phyloP scores from a whole-genome alignment of 805 yeast species.

The Candida maesae region DNA sequence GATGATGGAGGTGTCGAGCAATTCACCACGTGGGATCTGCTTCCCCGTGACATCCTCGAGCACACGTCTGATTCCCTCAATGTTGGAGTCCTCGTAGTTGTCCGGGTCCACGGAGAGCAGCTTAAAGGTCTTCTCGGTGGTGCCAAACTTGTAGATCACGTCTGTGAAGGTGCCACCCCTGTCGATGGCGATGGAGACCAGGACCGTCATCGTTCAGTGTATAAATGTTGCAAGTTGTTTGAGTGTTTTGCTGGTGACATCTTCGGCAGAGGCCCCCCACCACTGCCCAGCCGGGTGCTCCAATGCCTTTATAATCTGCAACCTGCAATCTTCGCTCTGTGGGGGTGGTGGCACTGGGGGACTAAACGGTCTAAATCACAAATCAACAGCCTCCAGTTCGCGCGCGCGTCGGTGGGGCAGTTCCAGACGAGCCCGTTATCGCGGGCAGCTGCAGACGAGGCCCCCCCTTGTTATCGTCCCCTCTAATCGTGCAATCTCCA shows the following conservation, averaged over 20 bases:
- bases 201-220: slow-evolving; percentile 10
- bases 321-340: too few species aligned
- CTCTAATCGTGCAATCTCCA: too few species aligned
- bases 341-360: too few species aligned
- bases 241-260: too few species aligned
- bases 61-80: slow-evolving; percentile 47
- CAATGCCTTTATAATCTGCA: neutral
- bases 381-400: too few species aligned
- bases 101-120: slow-evolving; percentile 43
- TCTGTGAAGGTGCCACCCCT: slow-evolving; percentile 22
- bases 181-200: slow-evolving; percentile 17
- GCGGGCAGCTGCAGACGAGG: slow-evolving; percentile 2
- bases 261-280: too few species aligned
- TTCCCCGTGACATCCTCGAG: slow-evolving; percentile 36
- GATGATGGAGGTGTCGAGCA: slow-evolving; percentile 35
- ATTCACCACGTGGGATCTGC: slow-evolving; percentile 30
- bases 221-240: neutral
- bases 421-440: slow-evolving; percentile 1
- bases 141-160: slow-evolving; percentile 14
- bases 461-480: too few species aligned
- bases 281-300: too few species aligned
- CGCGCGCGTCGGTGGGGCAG: too few species aligned
- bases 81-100: slow-evolving; percentile 47
- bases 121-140: slow-evolving; percentile 33
- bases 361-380: neutral